Evolutionary conservation across 768 basidiomycete species (phyloP), one percentile per base, ranked within the genome.

Genomic region (Suillus placidus): DNA sequence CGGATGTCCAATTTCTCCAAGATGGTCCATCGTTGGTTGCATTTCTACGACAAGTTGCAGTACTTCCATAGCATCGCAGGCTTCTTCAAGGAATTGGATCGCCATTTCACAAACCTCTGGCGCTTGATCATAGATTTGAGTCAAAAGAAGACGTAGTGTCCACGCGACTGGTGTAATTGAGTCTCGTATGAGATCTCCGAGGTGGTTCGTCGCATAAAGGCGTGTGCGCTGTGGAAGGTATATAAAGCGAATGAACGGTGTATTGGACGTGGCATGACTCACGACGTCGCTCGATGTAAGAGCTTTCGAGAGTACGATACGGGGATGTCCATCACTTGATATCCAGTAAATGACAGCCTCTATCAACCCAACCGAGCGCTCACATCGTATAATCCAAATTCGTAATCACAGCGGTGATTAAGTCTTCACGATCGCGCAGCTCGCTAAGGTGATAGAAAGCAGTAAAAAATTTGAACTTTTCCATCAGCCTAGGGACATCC

Each of bases 371-470:
- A 26, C 42, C 38, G 16, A 34, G 62, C 20, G 79, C 92, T 63
- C 68, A 95, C 95, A 89, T 89, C 74, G 86, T 88, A 67, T 98
- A 99, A 74, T 98, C 95, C 43, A 97, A 80, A 69, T 93, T 93
- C 71, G 95, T 93, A 45, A 98, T 91, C 69, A 97, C 93, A 2
- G 88, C 89, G 71, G 90, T 93, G 65, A 96, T 93, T 54, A 99
- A 82, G 73, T 99, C 96, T 72, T 98, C 95, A 43, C 97, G 84
- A 76, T 91, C 92, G 32, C 91, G 84, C 42, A 98, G 83, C 73
- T 99, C 97, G 72, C 91, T 94, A 52, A 99, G 79, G 73, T 95
- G 96, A 74, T 99, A 99, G 76, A 99, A 96, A 0, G 93, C 91
- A 0, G 95, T 99, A 76, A 98, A 99, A 34, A 98, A 85, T 71